phyloP scores from a whole-genome alignment of 495 filamentous ascomycete genomes.

The Penicillium psychrofluorescens region DNA sequence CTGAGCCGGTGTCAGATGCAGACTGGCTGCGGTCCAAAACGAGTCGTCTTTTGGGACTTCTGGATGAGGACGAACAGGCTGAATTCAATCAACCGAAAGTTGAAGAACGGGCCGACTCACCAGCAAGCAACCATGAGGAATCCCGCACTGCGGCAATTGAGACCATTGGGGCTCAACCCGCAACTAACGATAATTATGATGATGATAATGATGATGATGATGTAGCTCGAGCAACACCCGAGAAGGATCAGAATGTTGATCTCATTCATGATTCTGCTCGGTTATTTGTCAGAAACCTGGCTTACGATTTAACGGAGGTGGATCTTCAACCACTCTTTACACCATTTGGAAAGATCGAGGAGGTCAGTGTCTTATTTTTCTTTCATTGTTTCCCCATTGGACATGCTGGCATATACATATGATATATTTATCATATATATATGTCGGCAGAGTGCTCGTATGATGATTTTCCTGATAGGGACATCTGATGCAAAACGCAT shows the following conservation, averaged over 20 bases:
- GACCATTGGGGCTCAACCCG: constrained; percentile 11
- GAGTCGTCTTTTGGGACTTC: constrained; percentile 78
- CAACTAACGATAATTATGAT: constrained; percentile 3
- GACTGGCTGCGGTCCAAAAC: constrained; percentile 94
- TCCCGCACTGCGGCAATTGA: constrained; percentile 17
- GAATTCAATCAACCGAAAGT: constrained; percentile 22
- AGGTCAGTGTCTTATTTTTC: constrained; percentile 55
- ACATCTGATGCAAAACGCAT: constrained; percentile 81
- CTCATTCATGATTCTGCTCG: constrained; percentile 47
- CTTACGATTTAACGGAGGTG: constrained; percentile 71
- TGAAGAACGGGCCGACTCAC: constrained; percentile 7
- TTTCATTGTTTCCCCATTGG: constrained; percentile 2
- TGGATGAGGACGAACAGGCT: constrained; percentile 56
- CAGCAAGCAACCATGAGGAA: constrained; percentile 8
- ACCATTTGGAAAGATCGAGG: constrained; percentile 66
- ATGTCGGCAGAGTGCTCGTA: constrained; percentile 29
- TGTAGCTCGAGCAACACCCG: constrained; percentile 11
- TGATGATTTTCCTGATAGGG: constrained; percentile 99
- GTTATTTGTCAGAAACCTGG: constrained; percentile 83
- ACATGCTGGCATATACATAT: constrained; percentile 1
- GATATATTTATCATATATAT: constrained; percentile 4
- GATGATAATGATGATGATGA: constrained; percentile 13
- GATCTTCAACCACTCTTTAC: constrained; percentile 67
- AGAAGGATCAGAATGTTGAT: constrained; percentile 32
- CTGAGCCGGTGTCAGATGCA: constrained; percentile 47